Conservation (phyloP, 2,329 filamentous ascomycete genomes). For the Aureobasidium vineae region DNA sequence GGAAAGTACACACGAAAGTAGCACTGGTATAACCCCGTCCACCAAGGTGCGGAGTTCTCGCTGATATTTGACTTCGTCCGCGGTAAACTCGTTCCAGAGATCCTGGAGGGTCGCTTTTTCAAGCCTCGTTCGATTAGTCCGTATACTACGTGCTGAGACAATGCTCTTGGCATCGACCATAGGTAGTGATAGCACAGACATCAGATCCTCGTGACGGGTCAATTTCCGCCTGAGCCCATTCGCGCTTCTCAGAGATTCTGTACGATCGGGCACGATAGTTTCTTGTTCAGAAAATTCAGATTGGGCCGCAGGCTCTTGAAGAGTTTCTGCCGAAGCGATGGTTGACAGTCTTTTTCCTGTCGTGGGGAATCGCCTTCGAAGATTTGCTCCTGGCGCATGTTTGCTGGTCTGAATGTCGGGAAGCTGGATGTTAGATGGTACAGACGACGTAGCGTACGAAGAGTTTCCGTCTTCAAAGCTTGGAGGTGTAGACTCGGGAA, state of each 20-base stretch:
- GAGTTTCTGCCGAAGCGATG: constrained; percentile 57
- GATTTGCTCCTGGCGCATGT: constrained; percentile 25
- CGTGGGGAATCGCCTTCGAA: constrained; percentile 45
- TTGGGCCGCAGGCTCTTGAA: constrained; percentile 37
- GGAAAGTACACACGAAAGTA: constrained; percentile 79
- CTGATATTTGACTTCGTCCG: constrained; percentile 84
- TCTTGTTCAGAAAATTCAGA: constrained; percentile 34
- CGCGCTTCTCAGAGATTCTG: constrained; percentile 33
- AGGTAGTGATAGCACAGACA: constrained; percentile 82
- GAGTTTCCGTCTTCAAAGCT: constrained; percentile 35
- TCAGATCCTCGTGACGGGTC: constrained; percentile 89
- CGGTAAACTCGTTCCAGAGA: constrained; percentile 73
- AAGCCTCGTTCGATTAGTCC: constrained; percentile 66
- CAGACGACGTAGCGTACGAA: constrained; percentile 39
- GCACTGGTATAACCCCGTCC: constrained; percentile 89
- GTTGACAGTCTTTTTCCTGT: constrained; percentile 58
- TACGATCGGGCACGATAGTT: constrained; percentile 30
- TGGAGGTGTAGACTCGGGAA: constrained; percentile 29
- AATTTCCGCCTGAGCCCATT: constrained; percentile 66
- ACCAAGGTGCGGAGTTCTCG: constrained; percentile 90
- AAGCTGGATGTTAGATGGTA: constrained; percentile 37
- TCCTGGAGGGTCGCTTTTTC: constrained; percentile 69
- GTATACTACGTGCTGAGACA: constrained; percentile 73
- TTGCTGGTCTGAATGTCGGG: constrained; percentile 37
- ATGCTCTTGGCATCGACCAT: constrained; percentile 64